These are phyloP conservation scores for Moesziomyces antarcticus DNA, from an alignment of 1,284 basidiomycete genomes.

Conservation along the genomic window DNA sequence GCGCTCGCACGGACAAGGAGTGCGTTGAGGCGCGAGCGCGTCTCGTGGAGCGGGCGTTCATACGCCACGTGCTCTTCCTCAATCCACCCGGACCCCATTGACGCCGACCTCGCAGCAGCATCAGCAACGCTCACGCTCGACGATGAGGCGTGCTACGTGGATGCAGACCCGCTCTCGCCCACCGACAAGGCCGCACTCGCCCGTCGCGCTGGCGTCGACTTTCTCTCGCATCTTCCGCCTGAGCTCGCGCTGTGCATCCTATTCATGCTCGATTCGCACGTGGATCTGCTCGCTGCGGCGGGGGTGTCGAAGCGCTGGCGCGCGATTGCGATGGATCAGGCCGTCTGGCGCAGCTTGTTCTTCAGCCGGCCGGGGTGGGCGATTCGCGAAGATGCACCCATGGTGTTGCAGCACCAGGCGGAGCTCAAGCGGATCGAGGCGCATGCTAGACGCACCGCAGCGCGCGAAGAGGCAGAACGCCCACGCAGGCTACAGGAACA, in stretches of 20 bases:
- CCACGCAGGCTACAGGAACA: constrained; percentile 13
- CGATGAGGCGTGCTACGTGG: constrained; percentile 25
- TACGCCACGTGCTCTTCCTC: constrained; percentile 10
- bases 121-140: constrained; percentile 5
- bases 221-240: constrained; percentile 39
- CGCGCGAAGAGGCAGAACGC: constrained; percentile 24
- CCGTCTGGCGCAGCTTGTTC: constrained; percentile 50
- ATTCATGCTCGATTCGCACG: constrained; percentile 17
- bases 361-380: constrained; percentile 45
- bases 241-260: constrained; percentile 52
- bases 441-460: constrained; percentile 15
- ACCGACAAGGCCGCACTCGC: background rate
- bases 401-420: constrained; percentile 37
- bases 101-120: constrained; percentile 13
- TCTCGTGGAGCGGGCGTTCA: constrained; percentile 17
- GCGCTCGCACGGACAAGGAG: constrained; percentile 13
- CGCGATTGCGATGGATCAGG: constrained; percentile 27
- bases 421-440: constrained; percentile 14
- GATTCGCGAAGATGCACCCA: constrained; percentile 45
- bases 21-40: constrained; percentile 15
- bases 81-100: constrained; percentile 8
- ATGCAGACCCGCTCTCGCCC: constrained; percentile 13
- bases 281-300: constrained; percentile 30
- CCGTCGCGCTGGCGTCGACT: constrained; percentile 26
- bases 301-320: constrained; percentile 42